These are phyloP conservation scores for Ogataea philodendri DNA, from an alignment of 805 yeast species.

Conservation along the genomic window DNA sequence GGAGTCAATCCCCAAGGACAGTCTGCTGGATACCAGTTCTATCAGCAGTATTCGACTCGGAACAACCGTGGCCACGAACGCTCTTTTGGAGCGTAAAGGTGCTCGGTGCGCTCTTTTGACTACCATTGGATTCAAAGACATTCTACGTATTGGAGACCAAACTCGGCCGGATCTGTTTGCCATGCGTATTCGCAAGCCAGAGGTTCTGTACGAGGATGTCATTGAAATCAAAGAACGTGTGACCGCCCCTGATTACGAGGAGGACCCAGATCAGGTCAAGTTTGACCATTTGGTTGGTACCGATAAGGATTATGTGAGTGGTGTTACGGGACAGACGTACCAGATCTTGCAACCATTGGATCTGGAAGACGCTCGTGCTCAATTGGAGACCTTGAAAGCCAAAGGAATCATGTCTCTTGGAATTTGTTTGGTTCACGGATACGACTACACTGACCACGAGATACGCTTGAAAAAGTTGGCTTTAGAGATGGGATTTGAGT, in stretches of 20 bases:
- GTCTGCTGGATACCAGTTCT: constrained; percentile 14
- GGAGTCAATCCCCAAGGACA: constrained; percentile 13
- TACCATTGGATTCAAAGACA: constrained; percentile 33
- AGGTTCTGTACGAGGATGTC: constrained; percentile 19
- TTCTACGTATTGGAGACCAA: constrained; percentile 33
- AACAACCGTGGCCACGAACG: constrained; percentile 28
- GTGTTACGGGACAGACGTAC: constrained; percentile 19
- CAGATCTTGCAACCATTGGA: constrained; percentile 25
- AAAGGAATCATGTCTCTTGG: constrained; percentile 30
- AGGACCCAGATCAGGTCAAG: constrained; percentile 23
- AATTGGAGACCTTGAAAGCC: constrained; percentile 23
- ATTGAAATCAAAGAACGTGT: constrained; percentile 22
- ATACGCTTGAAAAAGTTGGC: constrained; percentile 36
- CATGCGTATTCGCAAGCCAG: constrained; percentile 20
- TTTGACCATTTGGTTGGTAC: constrained; percentile 9
- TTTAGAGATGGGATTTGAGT: constrained; percentile 39
- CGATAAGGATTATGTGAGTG: constrained; percentile 10
- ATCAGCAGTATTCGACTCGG: constrained; percentile 27
- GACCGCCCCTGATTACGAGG: constrained; percentile 26
- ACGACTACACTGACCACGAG: constrained; percentile 39
- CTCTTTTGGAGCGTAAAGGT: constrained; percentile 24
- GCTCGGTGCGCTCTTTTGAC: constrained; percentile 24
- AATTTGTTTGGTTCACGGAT: constrained; percentile 37
- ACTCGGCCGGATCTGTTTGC: constrained; percentile 27
- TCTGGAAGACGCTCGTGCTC: constrained; percentile 15